Evolutionary conservation across 106 monocot genomes (phyloP).

Genomic region (Allium fistulosum): DNA sequence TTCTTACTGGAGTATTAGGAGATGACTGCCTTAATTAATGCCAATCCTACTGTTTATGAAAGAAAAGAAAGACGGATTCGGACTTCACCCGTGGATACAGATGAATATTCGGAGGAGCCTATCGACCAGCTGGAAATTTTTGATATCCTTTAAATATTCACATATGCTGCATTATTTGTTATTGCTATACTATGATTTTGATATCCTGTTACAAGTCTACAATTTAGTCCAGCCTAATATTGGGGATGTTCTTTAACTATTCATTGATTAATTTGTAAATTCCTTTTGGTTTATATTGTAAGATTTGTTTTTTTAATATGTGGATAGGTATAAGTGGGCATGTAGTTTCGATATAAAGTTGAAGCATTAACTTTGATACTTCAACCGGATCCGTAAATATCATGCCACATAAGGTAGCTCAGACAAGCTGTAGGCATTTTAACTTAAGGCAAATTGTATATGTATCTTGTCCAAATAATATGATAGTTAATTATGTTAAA

Average conservation of each 20-base stretch:
- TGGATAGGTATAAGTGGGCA: no score
- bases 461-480: neutral
- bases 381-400: neutral
- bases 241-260: neutral
- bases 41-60: constrained; percentile 60
- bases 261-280: neutral
- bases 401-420: neutral
- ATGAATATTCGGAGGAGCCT: constrained; percentile 57
- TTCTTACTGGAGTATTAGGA: neutral
- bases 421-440: neutral
- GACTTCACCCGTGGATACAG: constrained; percentile 12
- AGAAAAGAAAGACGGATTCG: constrained; percentile 50
- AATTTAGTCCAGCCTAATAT: neutral
- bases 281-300: neutral
- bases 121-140: constrained; percentile 80
- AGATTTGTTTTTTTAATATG: no score
- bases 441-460: neutral
- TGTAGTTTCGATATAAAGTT: no score
- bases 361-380: neutral
- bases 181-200: neutral
- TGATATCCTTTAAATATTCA: constrained; percentile 49
- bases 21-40: constrained; percentile 36
- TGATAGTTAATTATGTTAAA: neutral
- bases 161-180: neutral
- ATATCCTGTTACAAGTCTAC: neutral